Evolutionary conservation across 1,284 basidiomycete genomes (phyloP).

Genomic region (Tetrapyrgos nigripes): DNA sequence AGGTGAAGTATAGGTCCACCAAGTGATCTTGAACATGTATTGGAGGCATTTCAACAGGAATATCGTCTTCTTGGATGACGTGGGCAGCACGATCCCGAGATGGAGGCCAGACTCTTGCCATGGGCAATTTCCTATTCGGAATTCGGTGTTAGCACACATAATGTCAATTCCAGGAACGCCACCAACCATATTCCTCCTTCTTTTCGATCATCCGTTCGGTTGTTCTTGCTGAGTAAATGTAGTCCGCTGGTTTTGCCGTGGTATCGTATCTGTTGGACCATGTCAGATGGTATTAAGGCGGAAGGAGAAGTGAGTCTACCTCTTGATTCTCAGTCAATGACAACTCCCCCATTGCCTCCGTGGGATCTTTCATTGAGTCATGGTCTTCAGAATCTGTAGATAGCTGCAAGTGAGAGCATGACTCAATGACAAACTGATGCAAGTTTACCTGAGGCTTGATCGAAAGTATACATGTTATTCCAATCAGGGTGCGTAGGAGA

Average conservation of each 20-base stretch:
- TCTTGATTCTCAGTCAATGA: conserved; percentile 85
- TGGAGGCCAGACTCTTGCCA: conserved; percentile 77
- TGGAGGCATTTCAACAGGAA: conserved; percentile 60
- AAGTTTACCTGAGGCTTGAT: conserved; percentile 41
- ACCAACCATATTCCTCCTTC: conserved; percentile 80
- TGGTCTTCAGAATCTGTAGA: conserved; percentile 39
- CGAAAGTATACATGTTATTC: conserved; percentile 64
- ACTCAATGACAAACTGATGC: conserved; percentile 9
- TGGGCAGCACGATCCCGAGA: conserved; percentile 46
- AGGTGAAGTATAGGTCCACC: conserved; percentile 79
- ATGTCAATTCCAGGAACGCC: conserved; percentile 13
- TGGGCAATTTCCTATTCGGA: conserved; percentile 69
- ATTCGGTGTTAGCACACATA: not conserved
- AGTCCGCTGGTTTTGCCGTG: conserved; percentile 80
- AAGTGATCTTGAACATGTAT: conserved; percentile 68
- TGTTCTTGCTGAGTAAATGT: conserved; percentile 72
- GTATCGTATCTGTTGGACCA: conserved; percentile 66
- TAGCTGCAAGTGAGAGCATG: conserved; percentile 20
- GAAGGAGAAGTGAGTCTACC: conserved; percentile 39
- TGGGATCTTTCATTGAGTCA: conserved; percentile 51
- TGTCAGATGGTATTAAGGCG: not conserved
- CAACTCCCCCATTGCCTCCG: conserved; percentile 71
- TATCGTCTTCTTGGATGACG: conserved; percentile 49
- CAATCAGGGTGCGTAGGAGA: conserved; percentile 44
- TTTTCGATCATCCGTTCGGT: conserved; percentile 69